phyloP scores from a whole-genome alignment of 352 stramenopile genomes.

The Phytophthora hybrid region DNA sequence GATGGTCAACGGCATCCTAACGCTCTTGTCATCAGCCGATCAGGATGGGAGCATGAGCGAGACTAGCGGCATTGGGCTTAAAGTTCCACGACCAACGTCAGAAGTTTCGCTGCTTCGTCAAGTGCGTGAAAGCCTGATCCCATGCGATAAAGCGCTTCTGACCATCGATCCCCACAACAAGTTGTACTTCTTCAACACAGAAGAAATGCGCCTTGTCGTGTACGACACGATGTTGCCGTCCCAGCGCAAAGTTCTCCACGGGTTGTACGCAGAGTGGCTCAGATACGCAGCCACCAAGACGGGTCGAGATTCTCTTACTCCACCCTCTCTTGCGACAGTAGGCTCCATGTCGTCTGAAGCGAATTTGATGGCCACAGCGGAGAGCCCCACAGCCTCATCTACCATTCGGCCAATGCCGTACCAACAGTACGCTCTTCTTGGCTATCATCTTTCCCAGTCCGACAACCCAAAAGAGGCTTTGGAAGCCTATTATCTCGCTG shows the following conservation, averaged over 20 bases:
- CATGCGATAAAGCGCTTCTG: conserved; percentile 67
- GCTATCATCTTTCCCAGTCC: conserved; percentile 70
- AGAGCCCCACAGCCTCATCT: conserved; percentile 2
- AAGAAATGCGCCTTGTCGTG: conserved; percentile 62
- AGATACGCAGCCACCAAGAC: conserved; percentile 29
- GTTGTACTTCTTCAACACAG: conserved; percentile 70
- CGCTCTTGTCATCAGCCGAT: conserved; percentile 47
- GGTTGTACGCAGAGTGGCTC: conserved; percentile 72
- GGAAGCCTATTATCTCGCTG: conserved; percentile 69
- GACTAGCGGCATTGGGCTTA: conserved; percentile 42
- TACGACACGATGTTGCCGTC: conserved; percentile 65
- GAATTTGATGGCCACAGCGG: conserved; percentile 7
- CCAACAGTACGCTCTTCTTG: conserved; percentile 69
- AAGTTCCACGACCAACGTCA: conserved; percentile 48
- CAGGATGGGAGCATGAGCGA: conserved; percentile 47
- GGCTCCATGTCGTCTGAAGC: conserved; percentile 14
- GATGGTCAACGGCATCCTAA: conserved; percentile 66
- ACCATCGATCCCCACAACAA: conserved; percentile 60
- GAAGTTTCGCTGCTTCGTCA: conserved; percentile 56
- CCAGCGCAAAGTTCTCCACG: conserved; percentile 70
- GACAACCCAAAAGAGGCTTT: conserved; percentile 61
- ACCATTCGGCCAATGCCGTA: conserved; percentile 41
- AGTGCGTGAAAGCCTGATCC: conserved; percentile 63
- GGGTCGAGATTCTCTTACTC: conserved; percentile 3
- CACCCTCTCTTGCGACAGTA: conserved; percentile 13